Conservation (phyloP, 2,329 filamentous ascomycete genomes). For the Trichoderma cornu-damae region DNA sequence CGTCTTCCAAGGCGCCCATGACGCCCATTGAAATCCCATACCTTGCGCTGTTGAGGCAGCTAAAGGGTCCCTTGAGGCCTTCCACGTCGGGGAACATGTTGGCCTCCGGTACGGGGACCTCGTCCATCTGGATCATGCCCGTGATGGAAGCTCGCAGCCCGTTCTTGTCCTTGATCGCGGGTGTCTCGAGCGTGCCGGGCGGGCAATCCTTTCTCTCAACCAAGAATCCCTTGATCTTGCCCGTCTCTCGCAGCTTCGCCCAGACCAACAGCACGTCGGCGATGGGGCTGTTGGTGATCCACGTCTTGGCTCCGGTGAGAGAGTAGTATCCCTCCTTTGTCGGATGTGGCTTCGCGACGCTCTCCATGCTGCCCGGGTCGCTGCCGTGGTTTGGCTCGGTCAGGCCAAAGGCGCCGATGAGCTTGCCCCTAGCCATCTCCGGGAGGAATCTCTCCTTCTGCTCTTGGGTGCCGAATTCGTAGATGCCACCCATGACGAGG, state of each 20-base stretch:
- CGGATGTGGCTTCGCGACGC: constrained; percentile 75
- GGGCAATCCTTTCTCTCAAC: constrained; percentile 82
- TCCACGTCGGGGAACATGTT: constrained; percentile 94
- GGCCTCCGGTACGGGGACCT: constrained; percentile 77
- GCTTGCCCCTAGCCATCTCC: constrained; percentile 72
- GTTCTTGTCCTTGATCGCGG: constrained; percentile 90
- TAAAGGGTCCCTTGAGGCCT: constrained; percentile 82
- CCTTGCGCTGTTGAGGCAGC: constrained; percentile 87
- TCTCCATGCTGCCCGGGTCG: constrained; percentile 89
- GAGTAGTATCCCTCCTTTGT: constrained; percentile 76
- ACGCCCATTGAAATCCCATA: constrained; percentile 92
- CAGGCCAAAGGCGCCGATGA: constrained; percentile 80
- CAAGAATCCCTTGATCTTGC: constrained; percentile 90
- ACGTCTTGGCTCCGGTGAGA: constrained; percentile 80
- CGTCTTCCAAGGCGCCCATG: constrained; percentile 92
- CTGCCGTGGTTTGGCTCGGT: constrained; percentile 93
- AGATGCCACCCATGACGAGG: constrained; percentile 86
- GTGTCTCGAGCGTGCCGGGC: constrained; percentile 83
- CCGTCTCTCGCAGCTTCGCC: constrained; percentile 87
- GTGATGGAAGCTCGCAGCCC: constrained; percentile 89
- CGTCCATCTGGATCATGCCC: constrained; percentile 95
- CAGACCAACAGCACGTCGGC: constrained; percentile 81
- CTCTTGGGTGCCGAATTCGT: constrained; percentile 81
- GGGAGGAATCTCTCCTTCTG: constrained; percentile 82
- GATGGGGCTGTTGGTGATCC: constrained; percentile 94